phyloP scores from a whole-genome alignment of 2,329 filamentous ascomycete genomes.

The Aspergillus fumigatiaffinis region DNA sequence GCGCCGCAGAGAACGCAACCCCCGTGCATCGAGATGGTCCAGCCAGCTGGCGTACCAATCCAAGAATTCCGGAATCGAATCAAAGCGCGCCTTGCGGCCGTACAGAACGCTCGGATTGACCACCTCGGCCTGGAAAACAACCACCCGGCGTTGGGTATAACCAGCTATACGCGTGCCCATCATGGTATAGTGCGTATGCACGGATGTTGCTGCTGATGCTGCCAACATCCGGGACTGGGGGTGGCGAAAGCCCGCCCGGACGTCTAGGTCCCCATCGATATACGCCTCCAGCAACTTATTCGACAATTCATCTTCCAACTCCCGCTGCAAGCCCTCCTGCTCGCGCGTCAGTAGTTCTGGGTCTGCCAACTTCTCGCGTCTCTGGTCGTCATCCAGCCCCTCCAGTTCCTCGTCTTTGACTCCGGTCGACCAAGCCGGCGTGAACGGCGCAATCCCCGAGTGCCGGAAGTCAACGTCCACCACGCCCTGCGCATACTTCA shows the following conservation, averaged over 20 bases:
- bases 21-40: not conserved
- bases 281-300: not conserved
- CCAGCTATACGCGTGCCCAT: too few species aligned
- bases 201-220: too few species aligned
- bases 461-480: too few species aligned
- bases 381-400: not conserved
- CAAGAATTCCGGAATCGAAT: conserved; percentile 13
- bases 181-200: too few species aligned
- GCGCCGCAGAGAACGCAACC: too few species aligned
- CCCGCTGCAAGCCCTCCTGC: not conserved
- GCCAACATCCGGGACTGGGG: too few species aligned
- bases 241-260: not conserved
- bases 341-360: not conserved
- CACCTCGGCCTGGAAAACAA: not conserved
- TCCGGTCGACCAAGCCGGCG: too few species aligned
- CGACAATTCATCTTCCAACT: not conserved
- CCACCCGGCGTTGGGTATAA: too few species aligned
- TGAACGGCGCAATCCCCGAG: too few species aligned
- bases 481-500: too few species aligned
- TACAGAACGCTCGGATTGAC: conserved; percentile 3
- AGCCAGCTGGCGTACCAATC: conserved; percentile 12
- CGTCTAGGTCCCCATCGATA: not conserved
- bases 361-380: not conserved
- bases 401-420: too few species aligned
- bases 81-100: conserved; percentile 8